A percentile compares a stretch with the other conserved stretches of the same genome.
phyloP scores from a whole-genome alignment of 306 rosid species.

The Vigna reflexopilosa region DNA sequence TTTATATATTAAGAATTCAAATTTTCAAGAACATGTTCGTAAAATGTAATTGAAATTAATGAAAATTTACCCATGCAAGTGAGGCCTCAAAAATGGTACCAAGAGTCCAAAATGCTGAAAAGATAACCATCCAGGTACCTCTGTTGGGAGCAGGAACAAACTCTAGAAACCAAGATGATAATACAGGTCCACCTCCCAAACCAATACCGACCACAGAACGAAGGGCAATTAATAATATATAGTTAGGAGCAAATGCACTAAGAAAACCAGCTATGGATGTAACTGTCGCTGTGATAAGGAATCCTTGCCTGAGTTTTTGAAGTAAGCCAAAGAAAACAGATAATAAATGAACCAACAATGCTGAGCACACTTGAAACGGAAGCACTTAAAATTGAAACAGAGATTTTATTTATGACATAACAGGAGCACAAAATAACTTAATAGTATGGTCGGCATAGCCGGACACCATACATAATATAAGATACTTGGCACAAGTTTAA shows the following conservation, averaged over 20 bases:
- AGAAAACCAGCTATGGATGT: slow-evolving; percentile 82
- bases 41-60: slow-evolving; percentile 2
- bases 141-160: slow-evolving; percentile 92
- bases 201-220: slow-evolving; percentile 94
- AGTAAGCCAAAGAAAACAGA: slow-evolving; percentile 34
- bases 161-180: slow-evolving; percentile 91
- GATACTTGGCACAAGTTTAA: background rate
- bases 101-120: slow-evolving; percentile 92
- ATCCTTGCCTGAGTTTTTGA: slow-evolving; percentile 79
- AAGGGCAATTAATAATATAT: slow-evolving; percentile 55
- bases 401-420: slow-evolving; percentile 22
- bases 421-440: background rate
- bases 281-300: slow-evolving; percentile 80
- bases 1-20: background rate
- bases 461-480: background rate
- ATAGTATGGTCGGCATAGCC: slow-evolving; percentile 6
- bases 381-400: slow-evolving; percentile 27
- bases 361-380: background rate
- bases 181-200: slow-evolving; percentile 96
- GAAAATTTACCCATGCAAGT: slow-evolving; percentile 84
- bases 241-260: slow-evolving; percentile 89
- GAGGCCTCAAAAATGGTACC: slow-evolving; percentile 96
- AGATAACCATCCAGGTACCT: slow-evolving; percentile 98
- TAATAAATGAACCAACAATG: slow-evolving; percentile 16
- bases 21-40: slow-evolving; percentile 13